Conservation (phyloP, 2,329 filamentous ascomycete species). For the Cercospora nicotianae region DNA sequence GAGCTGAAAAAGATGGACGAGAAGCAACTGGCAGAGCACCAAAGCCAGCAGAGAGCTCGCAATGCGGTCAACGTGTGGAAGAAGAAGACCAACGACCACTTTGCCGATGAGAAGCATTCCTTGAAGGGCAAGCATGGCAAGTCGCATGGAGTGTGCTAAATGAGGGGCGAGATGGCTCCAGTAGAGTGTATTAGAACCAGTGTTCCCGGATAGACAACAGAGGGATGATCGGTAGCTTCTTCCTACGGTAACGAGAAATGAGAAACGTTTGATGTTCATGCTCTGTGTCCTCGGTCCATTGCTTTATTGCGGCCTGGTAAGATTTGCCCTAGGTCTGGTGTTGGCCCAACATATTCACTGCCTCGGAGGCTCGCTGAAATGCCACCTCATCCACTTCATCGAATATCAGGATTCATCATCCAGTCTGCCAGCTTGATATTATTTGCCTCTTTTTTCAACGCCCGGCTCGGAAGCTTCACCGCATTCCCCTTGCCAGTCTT, state of each 20-base stretch:
- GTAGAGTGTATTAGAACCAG: neutral
- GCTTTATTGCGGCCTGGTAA: neutral
- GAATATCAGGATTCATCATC: constrained; percentile 41
- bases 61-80: constrained; percentile 27
- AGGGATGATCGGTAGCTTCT: neutral
- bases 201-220: neutral
- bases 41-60: constrained; percentile 47
- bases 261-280: neutral
- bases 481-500: neutral
- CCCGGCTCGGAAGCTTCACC: neutral
- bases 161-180: neutral
- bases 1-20: constrained; percentile 73
- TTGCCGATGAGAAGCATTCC: constrained; percentile 76
- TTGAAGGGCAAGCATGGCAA: constrained; percentile 88
- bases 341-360: neutral
- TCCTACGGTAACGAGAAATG: neutral
- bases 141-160: constrained; percentile 80
- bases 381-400: constrained; percentile 26
- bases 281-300: neutral
- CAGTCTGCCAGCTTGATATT: constrained; percentile 38
- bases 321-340: neutral
- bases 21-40: constrained; percentile 67
- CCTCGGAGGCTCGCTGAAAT: neutral
- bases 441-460: constrained; percentile 25
- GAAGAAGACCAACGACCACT: constrained; percentile 47